Percentiles rank a stretch among this genome's conserved stretches.
These are phyloP conservation scores for Aspergillus heteromorphus DNA, from an alignment of 495 filamentous ascomycete species.

Conservation along the genomic window DNA sequence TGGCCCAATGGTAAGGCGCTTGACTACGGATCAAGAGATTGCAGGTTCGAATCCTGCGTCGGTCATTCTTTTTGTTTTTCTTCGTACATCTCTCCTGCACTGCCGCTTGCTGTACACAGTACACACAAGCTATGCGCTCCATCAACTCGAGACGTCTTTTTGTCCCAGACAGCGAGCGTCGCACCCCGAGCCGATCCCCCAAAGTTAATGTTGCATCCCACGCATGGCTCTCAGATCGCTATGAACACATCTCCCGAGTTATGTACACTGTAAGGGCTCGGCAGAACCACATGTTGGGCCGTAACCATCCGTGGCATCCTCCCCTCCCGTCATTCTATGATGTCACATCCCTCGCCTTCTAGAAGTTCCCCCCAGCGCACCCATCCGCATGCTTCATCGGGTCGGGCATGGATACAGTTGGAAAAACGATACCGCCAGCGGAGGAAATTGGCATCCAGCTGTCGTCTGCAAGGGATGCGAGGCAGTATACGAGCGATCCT, in stretches of 20 bases:
- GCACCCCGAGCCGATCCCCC: background rate
- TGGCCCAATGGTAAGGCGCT: constrained; percentile 69
- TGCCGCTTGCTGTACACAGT: too few relatives aligned
- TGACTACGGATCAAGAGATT: constrained; percentile 69
- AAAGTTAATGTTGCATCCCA: background rate
- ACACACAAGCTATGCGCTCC: too few relatives aligned
- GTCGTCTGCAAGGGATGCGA: background rate
- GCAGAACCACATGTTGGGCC: background rate
- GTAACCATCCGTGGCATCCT: background rate
- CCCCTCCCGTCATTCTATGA: background rate
- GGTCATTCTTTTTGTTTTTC: constrained; percentile 27
- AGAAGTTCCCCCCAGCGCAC: background rate
- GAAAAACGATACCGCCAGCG: too few relatives aligned
- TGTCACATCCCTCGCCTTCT: background rate
- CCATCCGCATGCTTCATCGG: background rate
- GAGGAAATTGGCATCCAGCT: too few relatives aligned
- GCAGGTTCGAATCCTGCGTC: constrained; percentile 44
- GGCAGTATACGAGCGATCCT: background rate
- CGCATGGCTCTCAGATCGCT: background rate
- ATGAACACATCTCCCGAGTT: background rate
- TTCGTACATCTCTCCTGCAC: background rate
- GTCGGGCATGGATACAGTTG: background rate
- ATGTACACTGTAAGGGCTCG: background rate
- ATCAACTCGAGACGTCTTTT: background rate
- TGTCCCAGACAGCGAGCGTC: background rate